Percentiles rank a stretch among this genome's conserved stretches.
phyloP scores from a whole-genome alignment of 257 asterid genomes.

The Nemophila menziesii region DNA sequence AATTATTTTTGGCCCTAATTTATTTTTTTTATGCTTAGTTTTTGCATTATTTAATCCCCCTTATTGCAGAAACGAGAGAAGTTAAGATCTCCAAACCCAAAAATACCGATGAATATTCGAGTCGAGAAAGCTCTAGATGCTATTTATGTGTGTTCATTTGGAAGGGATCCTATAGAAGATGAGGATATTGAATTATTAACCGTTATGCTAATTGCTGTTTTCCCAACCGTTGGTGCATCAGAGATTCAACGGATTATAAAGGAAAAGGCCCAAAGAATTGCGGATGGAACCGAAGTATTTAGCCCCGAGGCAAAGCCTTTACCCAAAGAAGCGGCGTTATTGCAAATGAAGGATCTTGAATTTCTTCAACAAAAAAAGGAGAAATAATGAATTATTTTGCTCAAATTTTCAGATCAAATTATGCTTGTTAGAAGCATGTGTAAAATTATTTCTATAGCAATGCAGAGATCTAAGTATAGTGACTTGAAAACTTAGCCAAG shows the following conservation, averaged over 20 bases:
- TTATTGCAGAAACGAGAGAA: constrained; percentile 52
- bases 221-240: constrained; percentile 46
- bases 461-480: too few species aligned
- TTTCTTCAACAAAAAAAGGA: constrained; percentile 55
- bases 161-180: constrained; percentile 54
- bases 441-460: too few species aligned
- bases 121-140: constrained; percentile 96
- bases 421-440: too few species aligned
- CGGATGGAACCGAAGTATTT: constrained; percentile 60
- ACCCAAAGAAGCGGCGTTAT: constrained; percentile 77
- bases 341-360: constrained; percentile 87
- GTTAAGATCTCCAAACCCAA: constrained; percentile 33
- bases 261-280: constrained; percentile 54
- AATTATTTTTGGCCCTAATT: not conserved
- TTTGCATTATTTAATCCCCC: constrained; percentile 1
- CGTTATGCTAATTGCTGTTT: constrained; percentile 55
- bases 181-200: constrained; percentile 54
- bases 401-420: too few species aligned
- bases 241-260: constrained; percentile 46
- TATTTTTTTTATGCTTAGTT: not conserved
- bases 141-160: constrained; percentile 60
- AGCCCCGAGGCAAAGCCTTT: constrained; percentile 51
- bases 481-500: too few species aligned
- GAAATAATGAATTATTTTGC: constrained; percentile 2
- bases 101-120: constrained; percentile 65